Base-by-base conservation (phyloP, 2,329 filamentous ascomycete species). In the Xylariales sp. region DNA sequence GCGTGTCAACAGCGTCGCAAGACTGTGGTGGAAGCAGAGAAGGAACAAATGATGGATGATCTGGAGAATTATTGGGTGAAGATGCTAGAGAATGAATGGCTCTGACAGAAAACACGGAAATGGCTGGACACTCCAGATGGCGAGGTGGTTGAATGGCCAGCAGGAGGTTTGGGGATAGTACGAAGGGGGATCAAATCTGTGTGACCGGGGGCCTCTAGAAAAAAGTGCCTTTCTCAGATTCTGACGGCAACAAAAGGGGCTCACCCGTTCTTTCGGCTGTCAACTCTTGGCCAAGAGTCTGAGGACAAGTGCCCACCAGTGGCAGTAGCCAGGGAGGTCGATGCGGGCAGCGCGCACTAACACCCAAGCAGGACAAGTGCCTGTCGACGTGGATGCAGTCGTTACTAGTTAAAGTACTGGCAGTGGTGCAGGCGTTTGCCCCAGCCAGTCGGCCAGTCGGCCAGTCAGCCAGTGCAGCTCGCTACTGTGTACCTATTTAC, bases 1-100 rank as follows among this genome's bases (percentile, higher is more conserved):
- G 62, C 63, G 63, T 64, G 55, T 63, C 54, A 54, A 55, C 49
- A 52, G 54, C 51, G 58, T 55, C 52, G 56, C 54, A 54, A 48
- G 47, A 51, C 46, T 32, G 24, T n/a, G n/a, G n/a, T n/a, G n/a
- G n/a, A 20, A 29, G 21, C 21, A 32, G 31, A 31, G 38, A 18
- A 24, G 14, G n/a, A 16, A 15, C 9, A 18, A 28, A 33, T 21
- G 28, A 31, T 14, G 19, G 21, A 25, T 16, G 39, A 39, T 33
- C n/a, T n/a, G n/a, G n/a, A n/a, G n/a, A n/a, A n/a, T 39, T 39
- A 44, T 9, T 15, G 22, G 29, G 42, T 44, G 36, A 32, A 35
- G 42, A 20, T 34, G n/a, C 35, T 44, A 44, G 42, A 28, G 29
- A 44, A 44, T 44, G 36, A 14, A n/a, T 19, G 20, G 32, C 14